A percentile compares a stretch with the other conserved stretches of the same genome.
phyloP scores from a whole-genome alignment of 1,139 yeast species.

The Hansenula sp. region DNA sequence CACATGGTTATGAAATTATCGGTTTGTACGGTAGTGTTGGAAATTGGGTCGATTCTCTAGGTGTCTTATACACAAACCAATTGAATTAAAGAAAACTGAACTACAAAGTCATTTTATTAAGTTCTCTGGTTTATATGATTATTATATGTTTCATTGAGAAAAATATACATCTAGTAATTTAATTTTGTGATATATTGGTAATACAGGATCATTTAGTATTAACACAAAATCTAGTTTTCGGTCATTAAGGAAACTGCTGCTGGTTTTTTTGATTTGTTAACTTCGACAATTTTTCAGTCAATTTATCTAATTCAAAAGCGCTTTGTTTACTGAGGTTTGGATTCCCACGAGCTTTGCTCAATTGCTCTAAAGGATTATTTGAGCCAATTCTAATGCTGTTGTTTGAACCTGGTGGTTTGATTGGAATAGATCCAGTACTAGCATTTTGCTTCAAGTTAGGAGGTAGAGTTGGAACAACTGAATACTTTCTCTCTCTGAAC shows the following conservation, averaged over 20 bases:
- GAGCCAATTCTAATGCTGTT: not conserved
- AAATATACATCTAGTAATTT: not conserved
- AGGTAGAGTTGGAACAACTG: slow-evolving; percentile 69
- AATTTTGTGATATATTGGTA: no score
- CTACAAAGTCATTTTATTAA: not conserved
- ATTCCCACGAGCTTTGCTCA: slow-evolving; percentile 19
- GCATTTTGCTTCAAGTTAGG: not conserved
- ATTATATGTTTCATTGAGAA: no score
- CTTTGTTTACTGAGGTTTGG: slow-evolving; percentile 3
- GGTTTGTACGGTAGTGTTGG: slow-evolving; percentile 70
- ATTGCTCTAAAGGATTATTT: slow-evolving; percentile 9
- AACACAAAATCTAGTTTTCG: no score
- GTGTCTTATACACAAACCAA: slow-evolving; percentile 35
- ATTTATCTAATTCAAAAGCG: slow-evolving; percentile 25
- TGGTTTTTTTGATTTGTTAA: not conserved
- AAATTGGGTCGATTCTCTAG: slow-evolving; percentile 71
- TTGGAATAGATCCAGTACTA: not conserved
- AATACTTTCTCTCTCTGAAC: slow-evolving; percentile 61
- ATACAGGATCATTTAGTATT: not conserved
- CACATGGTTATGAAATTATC: slow-evolving; percentile 51
- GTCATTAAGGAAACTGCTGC: not conserved
- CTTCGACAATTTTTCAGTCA: slow-evolving; percentile 27
- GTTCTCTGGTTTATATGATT: no score
- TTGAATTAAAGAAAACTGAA: not conserved
- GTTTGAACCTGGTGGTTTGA: not conserved